Evolutionary conservation across 1,139 yeast species (phyloP).

Genomic region (Saccharomycopsis crataegensis): DNA sequence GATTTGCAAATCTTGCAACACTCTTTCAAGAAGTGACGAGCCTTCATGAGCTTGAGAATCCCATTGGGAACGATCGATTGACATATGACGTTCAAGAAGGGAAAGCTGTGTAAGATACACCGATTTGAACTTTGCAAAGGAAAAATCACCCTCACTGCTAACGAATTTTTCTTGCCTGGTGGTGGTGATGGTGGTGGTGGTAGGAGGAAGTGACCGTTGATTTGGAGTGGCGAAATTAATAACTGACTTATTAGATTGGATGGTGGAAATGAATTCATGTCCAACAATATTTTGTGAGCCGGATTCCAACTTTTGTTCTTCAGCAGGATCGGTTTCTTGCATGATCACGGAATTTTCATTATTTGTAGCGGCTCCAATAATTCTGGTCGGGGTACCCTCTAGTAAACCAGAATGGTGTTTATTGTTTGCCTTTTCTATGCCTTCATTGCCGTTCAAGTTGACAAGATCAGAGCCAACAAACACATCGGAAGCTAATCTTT

Average conservation of each 20-base stretch:
- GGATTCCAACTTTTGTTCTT: not conserved
- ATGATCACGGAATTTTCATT: not conserved
- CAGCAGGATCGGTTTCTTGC: not conserved
- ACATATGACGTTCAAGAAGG: too few species aligned
- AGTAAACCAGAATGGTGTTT: not conserved
- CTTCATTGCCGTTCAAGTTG: not conserved
- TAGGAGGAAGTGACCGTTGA: too few species aligned
- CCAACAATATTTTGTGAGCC: too few species aligned
- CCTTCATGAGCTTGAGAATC: conserved; percentile 6
- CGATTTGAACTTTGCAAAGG: too few species aligned
- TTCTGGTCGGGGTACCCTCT: not conserved
- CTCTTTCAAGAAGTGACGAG: conserved; percentile 20
- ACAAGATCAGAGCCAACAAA: not conserved
- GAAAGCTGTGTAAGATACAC: too few species aligned
- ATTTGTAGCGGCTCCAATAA: not conserved
- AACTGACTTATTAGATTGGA: too few species aligned
- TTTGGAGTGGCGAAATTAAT: too few species aligned
- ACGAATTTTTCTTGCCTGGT: too few species aligned
- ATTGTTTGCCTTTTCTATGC: not conserved
- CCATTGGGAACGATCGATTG: too few species aligned
- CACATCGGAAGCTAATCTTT: not conserved
- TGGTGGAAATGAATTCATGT: too few species aligned
- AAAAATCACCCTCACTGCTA: too few species aligned
- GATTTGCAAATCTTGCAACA: conserved; percentile 22
- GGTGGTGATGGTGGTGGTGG: too few species aligned